These are phyloP conservation scores for Gracilaria gracilis DNA, from an alignment of 23 red algal genomes.

Conservation along the genomic window DNA sequence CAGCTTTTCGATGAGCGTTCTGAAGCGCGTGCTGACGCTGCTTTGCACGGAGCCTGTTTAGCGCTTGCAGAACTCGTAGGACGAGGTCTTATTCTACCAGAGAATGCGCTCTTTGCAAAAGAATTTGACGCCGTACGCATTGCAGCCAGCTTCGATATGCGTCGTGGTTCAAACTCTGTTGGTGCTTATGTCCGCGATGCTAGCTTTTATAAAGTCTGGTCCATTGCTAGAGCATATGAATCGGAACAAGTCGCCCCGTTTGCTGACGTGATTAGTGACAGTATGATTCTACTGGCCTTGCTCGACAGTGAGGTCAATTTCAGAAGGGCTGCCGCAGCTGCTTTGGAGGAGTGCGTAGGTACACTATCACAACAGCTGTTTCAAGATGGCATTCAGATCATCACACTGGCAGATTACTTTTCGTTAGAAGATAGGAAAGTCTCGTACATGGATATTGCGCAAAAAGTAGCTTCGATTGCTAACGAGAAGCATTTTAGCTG, in stretches of 20 bases:
- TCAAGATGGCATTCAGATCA: slow-evolving; percentile 65
- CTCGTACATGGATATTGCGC: slow-evolving; percentile 70
- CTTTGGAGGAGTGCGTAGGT: slow-evolving; percentile 94
- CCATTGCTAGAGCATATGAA: slow-evolving; percentile 85
- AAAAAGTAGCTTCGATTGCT: slow-evolving; percentile 74
- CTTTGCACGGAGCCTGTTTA: slow-evolving; percentile 90
- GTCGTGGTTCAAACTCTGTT: slow-evolving; percentile 62
- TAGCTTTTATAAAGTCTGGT: slow-evolving; percentile 93
- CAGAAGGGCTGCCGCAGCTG: slow-evolving; percentile 92
- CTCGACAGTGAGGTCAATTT: slow-evolving; percentile 96
- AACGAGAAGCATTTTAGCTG: slow-evolving; percentile 42
- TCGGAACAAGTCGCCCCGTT: slow-evolving; percentile 47
- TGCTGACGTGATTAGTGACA: slow-evolving; percentile 36
- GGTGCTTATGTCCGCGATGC: slow-evolving; percentile 93
- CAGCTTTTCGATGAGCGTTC: slow-evolving; percentile 29
- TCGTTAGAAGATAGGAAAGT: slow-evolving; percentile 71
- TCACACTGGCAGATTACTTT: slow-evolving; percentile 86
- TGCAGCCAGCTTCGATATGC: slow-evolving; percentile 72
- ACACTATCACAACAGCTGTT: slow-evolving; percentile 61
- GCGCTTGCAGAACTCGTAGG: slow-evolving; percentile 89
- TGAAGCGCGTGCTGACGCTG: slow-evolving; percentile 46
- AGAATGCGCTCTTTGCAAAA: slow-evolving; percentile 1
- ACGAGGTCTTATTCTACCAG: slow-evolving; percentile 76
- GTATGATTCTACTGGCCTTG: slow-evolving; percentile 78
- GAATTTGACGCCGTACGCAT: slow-evolving; percentile 35